A percentile compares a stretch with the other conserved stretches of the same genome.
phyloP scores from a whole-genome alignment of 805 yeast species.

The Candida arabinofermentans region DNA sequence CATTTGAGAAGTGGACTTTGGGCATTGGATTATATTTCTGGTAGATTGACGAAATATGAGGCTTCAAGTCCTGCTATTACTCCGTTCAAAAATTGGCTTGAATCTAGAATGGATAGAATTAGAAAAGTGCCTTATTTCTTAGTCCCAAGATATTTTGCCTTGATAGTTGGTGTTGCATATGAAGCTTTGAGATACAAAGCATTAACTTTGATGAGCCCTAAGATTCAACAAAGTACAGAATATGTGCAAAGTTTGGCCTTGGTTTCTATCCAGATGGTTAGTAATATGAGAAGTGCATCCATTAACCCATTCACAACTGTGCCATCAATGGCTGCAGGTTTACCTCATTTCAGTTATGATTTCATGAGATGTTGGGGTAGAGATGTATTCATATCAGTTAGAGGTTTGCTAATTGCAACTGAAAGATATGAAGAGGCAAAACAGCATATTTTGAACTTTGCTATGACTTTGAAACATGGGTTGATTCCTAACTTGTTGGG shows the following conservation, averaged over 20 bases:
- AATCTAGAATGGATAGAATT: conserved; percentile 57
- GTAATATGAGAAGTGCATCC: conserved; percentile 68
- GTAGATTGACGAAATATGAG: conserved; percentile 55
- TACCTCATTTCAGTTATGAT: conserved; percentile 87
- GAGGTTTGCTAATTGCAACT: conserved; percentile 78
- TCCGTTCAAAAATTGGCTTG: conserved; percentile 68
- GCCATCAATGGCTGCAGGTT: conserved; percentile 90
- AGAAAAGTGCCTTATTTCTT: conserved; percentile 70
- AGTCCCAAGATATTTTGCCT: conserved; percentile 82
- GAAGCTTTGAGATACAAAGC: conserved; percentile 75
- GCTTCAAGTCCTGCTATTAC: conserved; percentile 41
- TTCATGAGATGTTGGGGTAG: conserved; percentile 99
- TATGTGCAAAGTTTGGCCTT: conserved; percentile 79
- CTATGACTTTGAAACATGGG: conserved; percentile 90
- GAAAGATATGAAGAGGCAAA: conserved; percentile 78
- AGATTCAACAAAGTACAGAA: conserved; percentile 56
- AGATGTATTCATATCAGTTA: conserved; percentile 82
- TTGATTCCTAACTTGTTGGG: conserved; percentile 89
- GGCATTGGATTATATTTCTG: conserved; percentile 77
- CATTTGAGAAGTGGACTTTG: conserved; percentile 81
- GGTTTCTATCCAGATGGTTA: conserved; percentile 85
- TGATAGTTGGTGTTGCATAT: conserved; percentile 78
- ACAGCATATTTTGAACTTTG: conserved; percentile 79
- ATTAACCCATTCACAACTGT: conserved; percentile 57
- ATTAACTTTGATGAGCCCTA: conserved; percentile 47